A percentile compares a stretch with the other conserved stretches of the same genome.
Evolutionary conservation across 208 protist species (phyloP).

Genomic region (Wallacemonas collosoma): DNA sequence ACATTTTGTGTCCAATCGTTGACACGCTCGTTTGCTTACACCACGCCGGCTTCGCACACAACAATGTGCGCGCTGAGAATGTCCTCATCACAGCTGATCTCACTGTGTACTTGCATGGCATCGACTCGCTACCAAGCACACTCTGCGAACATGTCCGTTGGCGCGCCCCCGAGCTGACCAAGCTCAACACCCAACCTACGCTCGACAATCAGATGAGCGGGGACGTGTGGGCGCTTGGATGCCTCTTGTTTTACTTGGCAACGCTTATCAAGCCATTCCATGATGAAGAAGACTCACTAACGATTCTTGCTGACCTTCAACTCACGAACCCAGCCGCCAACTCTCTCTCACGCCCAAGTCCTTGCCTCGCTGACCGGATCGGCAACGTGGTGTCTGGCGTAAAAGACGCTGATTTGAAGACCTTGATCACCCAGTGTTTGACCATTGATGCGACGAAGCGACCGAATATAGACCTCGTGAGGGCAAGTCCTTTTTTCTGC

Average conservation of each 20-base stretch:
- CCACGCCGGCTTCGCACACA: slow-evolving; percentile 25
- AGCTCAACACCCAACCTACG: slow-evolving; percentile 9
- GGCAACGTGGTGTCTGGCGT: not conserved
- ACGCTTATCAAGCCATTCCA: slow-evolving; percentile 23
- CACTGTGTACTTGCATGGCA: slow-evolving; percentile 17
- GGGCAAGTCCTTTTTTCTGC: slow-evolving; percentile 1
- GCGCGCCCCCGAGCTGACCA: slow-evolving; percentile 27
- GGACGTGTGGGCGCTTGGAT: slow-evolving; percentile 47
- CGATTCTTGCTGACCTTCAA: slow-evolving; percentile 24
- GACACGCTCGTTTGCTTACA: slow-evolving; percentile 26
- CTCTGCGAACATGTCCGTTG: slow-evolving; percentile 23
- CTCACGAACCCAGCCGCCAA: slow-evolving; percentile 1
- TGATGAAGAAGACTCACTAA: slow-evolving; percentile 22
- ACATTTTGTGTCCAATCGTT: slow-evolving; percentile 25
- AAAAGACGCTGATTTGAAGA: slow-evolving; percentile 6
- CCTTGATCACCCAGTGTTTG: not conserved
- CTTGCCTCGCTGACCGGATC: not conserved
- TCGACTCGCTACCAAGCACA: slow-evolving; percentile 1
- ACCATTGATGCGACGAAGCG: not conserved
- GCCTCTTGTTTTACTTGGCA: slow-evolving; percentile 26
- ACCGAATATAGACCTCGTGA: not conserved
- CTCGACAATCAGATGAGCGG: slow-evolving; percentile 6
- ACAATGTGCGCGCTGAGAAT: slow-evolving; percentile 23
- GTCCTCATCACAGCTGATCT: slow-evolving; percentile 35
- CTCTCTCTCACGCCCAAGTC: not conserved